These are phyloP conservation scores for Pseudogymnoascus sp. DNA, from an alignment of 2,329 filamentous ascomycete species.

Conservation along the genomic window DNA sequence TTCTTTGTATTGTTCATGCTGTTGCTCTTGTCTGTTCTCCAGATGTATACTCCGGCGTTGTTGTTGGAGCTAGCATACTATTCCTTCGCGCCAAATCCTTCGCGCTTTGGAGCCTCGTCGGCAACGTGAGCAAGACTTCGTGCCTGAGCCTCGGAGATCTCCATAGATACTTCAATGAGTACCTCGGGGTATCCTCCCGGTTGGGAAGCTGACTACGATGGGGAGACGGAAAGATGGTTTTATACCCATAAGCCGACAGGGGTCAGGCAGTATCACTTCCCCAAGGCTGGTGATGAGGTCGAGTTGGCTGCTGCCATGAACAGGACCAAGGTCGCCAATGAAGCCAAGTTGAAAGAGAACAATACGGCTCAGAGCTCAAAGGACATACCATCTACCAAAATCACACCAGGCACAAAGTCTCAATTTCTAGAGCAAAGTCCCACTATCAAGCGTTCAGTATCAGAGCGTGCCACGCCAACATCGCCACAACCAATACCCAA, in stretches of 20 bases:
- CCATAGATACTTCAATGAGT: background rate
- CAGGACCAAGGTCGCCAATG: background rate
- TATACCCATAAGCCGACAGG: constrained; percentile 15
- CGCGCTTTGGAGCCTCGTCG: background rate
- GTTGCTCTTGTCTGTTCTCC: background rate
- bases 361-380: background rate
- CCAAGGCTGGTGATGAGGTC: constrained; percentile 15
- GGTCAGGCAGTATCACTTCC: constrained; percentile 14
- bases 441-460: background rate
- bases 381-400: background rate
- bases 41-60: background rate
- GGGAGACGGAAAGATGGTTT: constrained; percentile 13
- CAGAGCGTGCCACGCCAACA: background rate
- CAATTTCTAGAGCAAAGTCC: background rate
- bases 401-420: background rate
- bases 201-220: constrained; percentile 16
- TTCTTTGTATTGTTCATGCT: background rate
- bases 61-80: background rate
- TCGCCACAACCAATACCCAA: constrained; percentile 4
- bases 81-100: background rate
- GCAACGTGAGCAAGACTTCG: background rate
- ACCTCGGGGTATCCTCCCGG: constrained; percentile 10
- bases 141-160: background rate
- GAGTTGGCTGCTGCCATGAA: background rate
- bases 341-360: background rate